Conservation (phyloP, 805 yeast species). For the Blastobotrys mokoenaii region DNA sequence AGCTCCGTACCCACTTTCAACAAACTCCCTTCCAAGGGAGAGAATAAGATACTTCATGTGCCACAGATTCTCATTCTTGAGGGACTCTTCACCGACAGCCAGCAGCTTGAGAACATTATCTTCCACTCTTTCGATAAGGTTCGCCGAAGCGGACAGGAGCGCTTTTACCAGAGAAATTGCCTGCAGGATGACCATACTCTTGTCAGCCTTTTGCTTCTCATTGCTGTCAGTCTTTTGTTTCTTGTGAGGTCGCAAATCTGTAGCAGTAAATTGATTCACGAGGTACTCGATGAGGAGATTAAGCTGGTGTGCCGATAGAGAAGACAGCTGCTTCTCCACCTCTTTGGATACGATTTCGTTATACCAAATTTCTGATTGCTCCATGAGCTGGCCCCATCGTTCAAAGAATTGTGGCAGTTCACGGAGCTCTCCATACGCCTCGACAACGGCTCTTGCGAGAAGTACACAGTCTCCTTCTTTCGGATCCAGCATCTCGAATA, state of each 20-base stretch:
- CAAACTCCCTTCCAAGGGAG: conserved; percentile 6
- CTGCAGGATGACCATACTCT: neutral
- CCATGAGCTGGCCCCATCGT: conserved; percentile 2
- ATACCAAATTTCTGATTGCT: conserved; percentile 1
- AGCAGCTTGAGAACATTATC: neutral
- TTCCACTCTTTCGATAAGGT: neutral
- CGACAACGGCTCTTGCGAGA: neutral
- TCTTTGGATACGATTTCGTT: conserved; percentile 2
- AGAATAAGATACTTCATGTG: conserved; percentile 8
- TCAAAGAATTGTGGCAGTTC: conserved; percentile 4
- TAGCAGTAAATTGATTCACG: neutral
- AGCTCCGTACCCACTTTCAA: neutral
- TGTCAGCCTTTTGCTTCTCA: neutral
- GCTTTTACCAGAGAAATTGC: neutral
- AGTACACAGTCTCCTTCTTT: neutral
- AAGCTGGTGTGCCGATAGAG: conserved; percentile 7
- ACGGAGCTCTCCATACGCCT: conserved; percentile 1
- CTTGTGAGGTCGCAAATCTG: too few species aligned
- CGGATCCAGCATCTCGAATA: conserved; percentile 2
- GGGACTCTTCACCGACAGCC: neutral
- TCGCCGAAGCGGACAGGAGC: neutral
- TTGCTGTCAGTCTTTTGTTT: too few species aligned
- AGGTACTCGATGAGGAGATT: conserved; percentile 5
- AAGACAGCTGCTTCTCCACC: conserved; percentile 7
- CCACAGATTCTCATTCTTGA: conserved; percentile 6